phyloP scores from a whole-genome alignment of 2,329 filamentous ascomycete species.

The Pseudogymnoascus sp. region DNA sequence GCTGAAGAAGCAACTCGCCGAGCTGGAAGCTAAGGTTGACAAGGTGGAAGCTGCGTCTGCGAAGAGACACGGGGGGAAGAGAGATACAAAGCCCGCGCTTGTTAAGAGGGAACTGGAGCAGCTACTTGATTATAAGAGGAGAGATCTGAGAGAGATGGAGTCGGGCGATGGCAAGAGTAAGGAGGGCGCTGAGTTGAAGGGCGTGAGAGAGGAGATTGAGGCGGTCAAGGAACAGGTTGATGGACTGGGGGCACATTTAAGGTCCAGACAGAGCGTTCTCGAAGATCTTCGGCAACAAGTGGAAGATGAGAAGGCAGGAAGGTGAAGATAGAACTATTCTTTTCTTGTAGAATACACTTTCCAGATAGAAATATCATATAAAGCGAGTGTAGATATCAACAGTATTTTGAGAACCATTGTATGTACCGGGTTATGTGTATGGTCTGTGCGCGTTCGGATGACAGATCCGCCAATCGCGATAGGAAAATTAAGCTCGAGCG shows the following conservation, averaged over 20 bases:
- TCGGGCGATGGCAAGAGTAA: constrained; percentile 59
- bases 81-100: constrained; percentile 76
- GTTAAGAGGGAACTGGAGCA: constrained; percentile 93
- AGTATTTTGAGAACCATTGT: not conserved
- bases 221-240: constrained; percentile 93
- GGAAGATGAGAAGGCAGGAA: constrained; percentile 68
- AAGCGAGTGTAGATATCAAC: not conserved
- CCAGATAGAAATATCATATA: not conserved
- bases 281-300: constrained; percentile 72
- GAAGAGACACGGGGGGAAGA: constrained; percentile 51
- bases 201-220: constrained; percentile 74
- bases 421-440: not conserved
- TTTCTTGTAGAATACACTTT: not conserved
- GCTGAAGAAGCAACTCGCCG: constrained; percentile 82
- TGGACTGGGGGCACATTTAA: constrained; percentile 74
- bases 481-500: constrained; percentile 5
- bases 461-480: constrained; percentile 9
- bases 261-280: constrained; percentile 64
- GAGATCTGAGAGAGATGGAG: constrained; percentile 66
- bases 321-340: constrained; percentile 24
- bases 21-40: constrained; percentile 80
- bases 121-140: constrained; percentile 88
- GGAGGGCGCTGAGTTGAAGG: constrained; percentile 64
- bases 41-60: constrained; percentile 69
- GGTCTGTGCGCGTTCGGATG: not conserved